Conservation (phyloP, 2,329 filamentous ascomycete genomes). For the Monosporascus cannonballus region DNA sequence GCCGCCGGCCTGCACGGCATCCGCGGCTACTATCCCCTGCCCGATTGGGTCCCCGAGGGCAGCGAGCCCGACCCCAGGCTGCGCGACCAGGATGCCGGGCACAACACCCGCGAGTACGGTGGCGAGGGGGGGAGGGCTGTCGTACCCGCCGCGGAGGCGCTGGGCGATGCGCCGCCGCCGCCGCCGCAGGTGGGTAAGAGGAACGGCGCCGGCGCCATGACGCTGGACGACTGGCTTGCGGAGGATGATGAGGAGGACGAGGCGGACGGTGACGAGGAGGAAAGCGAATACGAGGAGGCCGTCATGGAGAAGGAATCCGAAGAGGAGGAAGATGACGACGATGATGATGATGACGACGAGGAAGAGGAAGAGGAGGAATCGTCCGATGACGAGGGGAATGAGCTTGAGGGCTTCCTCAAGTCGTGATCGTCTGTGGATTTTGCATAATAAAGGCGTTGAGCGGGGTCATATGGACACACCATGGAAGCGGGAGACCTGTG, state of each 20-base stretch:
- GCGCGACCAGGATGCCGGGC: slow-evolving; percentile 35
- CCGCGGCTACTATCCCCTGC: slow-evolving; percentile 71
- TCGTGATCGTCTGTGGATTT: slow-evolving; percentile 11
- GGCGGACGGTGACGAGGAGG: slow-evolving; percentile 45
- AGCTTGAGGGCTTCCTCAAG: slow-evolving; percentile 34
- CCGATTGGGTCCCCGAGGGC: slow-evolving; percentile 78
- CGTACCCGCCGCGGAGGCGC: slow-evolving; percentile 54
- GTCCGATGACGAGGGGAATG: slow-evolving; percentile 35
- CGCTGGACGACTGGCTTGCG: slow-evolving; percentile 87
- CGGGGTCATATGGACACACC: too few species aligned
- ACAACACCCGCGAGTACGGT: slow-evolving; percentile 30
- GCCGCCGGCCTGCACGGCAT: slow-evolving; percentile 69
- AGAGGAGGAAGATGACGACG: slow-evolving; percentile 42
- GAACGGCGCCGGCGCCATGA: slow-evolving; percentile 62
- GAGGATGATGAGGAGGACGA: slow-evolving; percentile 59
- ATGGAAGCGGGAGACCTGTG: too few species aligned
- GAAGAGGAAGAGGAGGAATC: slow-evolving; percentile 31
- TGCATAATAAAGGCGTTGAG: not conserved
- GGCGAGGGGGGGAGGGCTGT: slow-evolving; percentile 30
- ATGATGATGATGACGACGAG: slow-evolving; percentile 39
- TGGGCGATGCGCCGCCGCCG: slow-evolving; percentile 51
- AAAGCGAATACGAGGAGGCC: slow-evolving; percentile 41
- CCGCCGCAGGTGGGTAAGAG: slow-evolving; percentile 32
- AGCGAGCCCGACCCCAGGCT: slow-evolving; percentile 72
- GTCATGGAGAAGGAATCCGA: slow-evolving; percentile 47